Conservation (phyloP, 2,329 filamentous ascomycete species). For the Gyromitra esculenta region DNA sequence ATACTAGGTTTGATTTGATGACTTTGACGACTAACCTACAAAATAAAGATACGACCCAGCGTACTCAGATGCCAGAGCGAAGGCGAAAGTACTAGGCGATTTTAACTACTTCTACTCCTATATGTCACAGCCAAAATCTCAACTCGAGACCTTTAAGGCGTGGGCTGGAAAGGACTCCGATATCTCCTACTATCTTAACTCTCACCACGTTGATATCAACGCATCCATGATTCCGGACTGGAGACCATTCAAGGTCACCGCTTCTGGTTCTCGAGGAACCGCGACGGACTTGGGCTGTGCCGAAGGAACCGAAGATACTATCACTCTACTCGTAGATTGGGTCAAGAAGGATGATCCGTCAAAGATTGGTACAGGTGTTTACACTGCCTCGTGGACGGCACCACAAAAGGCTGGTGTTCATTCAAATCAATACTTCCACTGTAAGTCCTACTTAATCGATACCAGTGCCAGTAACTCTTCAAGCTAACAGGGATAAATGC, state of each 20-base stretch:
- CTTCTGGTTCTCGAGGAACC: conserved; percentile 78
- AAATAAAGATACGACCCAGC: conserved; percentile 80
- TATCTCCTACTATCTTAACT: conserved; percentile 92
- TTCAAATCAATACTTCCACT: conserved; percentile 97
- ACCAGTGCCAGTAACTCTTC: not conserved
- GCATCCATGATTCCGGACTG: conserved; percentile 90
- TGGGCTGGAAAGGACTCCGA: conserved; percentile 93
- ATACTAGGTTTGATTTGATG: not conserved
- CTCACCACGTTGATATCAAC: conserved; percentile 90
- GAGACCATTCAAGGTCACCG: conserved; percentile 80
- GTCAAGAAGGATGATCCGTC: conserved; percentile 73
- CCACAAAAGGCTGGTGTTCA: conserved; percentile 94
- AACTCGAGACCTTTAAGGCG: conserved; percentile 92
- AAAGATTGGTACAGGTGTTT: conserved; percentile 84
- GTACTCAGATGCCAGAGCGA: conserved; percentile 85
- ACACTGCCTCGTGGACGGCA: conserved; percentile 94
- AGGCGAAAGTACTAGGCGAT: conserved; percentile 80
- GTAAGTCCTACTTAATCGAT: conserved; percentile 58
- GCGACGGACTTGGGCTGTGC: conserved; percentile 82
- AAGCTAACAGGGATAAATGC: conserved; percentile 1
- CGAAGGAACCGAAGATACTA: conserved; percentile 87
- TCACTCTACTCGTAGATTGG: conserved; percentile 90
- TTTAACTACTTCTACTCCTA: conserved; percentile 99
- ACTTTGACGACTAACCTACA: not conserved
- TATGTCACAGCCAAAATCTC: conserved; percentile 91